A percentile compares a stretch with the other conserved stretches of the same genome.
These are phyloP conservation scores for Aspergillus neotritici DNA, from an alignment of 2,329 filamentous ascomycete species.

Conservation along the genomic window DNA sequence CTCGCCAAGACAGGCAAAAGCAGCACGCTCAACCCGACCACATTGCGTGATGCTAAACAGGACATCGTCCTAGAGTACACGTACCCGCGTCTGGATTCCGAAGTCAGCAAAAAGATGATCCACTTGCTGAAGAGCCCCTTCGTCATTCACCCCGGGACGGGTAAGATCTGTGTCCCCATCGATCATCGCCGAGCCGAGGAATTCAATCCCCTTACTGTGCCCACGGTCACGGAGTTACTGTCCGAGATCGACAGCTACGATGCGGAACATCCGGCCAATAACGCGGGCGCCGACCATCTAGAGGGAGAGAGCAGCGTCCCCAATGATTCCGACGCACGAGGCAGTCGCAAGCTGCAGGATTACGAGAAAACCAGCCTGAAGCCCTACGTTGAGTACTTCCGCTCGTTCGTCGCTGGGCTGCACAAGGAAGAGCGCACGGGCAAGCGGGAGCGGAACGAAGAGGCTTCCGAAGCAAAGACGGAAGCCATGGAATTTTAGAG, in stretches of 20 bases:
- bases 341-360: conserved; percentile 57
- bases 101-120: conserved; percentile 96
- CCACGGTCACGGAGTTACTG: conserved; percentile 76
- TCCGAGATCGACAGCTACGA: conserved; percentile 82
- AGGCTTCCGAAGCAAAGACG: conserved; percentile 33
- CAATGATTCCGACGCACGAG: conserved; percentile 29
- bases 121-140: conserved; percentile 97
- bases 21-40: conserved; percentile 64
- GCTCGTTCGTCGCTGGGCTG: conserved; percentile 69
- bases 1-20: conserved; percentile 71
- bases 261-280: conserved; percentile 25
- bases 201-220: conserved; percentile 84
- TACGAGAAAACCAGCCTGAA: conserved; percentile 97
- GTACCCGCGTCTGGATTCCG: conserved; percentile 91
- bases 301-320: conserved; percentile 34
- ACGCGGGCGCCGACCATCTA: conserved; percentile 38
- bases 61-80: conserved; percentile 97
- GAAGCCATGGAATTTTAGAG: conserved; percentile 62
- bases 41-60: conserved; percentile 83
- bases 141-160: conserved; percentile 90
- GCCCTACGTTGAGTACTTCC: conserved; percentile 87
- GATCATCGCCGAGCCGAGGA: conserved; percentile 66
- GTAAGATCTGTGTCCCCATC: conserved; percentile 91
- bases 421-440: conserved; percentile 64
- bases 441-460: conserved; percentile 50